Percentiles rank a stretch among this genome's conserved stretches.
Evolutionary conservation across 371 early-diverging fungal species (phyloP).

Genomic region (Zychaea mexicana): DNA sequence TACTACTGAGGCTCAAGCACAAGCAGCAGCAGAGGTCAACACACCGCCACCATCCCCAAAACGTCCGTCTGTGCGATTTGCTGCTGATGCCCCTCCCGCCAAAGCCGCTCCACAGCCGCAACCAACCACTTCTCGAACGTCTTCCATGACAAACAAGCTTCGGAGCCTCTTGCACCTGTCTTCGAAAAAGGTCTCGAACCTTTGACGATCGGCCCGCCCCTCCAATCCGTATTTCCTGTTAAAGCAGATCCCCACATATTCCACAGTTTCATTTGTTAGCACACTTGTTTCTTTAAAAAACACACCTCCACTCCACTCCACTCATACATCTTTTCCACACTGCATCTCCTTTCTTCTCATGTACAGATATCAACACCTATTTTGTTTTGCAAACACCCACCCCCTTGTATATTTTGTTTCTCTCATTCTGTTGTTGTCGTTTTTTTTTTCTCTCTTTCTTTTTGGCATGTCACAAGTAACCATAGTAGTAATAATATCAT

Average conservation of each 20-base stretch:
- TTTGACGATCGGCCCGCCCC: not conserved
- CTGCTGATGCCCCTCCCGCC: slow-evolving; percentile 30
- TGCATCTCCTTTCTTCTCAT: not conserved
- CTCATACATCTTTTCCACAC: not conserved
- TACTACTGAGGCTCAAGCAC: not conserved
- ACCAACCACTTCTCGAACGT: not conserved
- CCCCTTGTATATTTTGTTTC: no score
- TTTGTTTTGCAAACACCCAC: no score
- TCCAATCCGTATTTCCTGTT: not conserved
- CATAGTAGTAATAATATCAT: no score
- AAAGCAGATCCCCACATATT: not conserved
- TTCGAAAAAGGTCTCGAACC: slow-evolving; percentile 3
- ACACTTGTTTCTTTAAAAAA: not conserved
- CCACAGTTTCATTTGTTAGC: no score
- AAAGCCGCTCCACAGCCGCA: slow-evolving; percentile 22
- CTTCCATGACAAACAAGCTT: not conserved
- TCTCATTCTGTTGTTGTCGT: no score
- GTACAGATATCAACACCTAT: not conserved
- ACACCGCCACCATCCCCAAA: slow-evolving; percentile 19
- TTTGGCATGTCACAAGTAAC: no score
- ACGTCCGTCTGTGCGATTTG: slow-evolving; percentile 41
- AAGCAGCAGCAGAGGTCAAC: not conserved
- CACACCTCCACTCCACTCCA: no score
- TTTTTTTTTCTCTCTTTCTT: no score
- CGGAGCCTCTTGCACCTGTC: slow-evolving; percentile 3